Base-by-base conservation (phyloP, 768 basidiomycete genomes). In the Dendrothele bispora region DNA sequence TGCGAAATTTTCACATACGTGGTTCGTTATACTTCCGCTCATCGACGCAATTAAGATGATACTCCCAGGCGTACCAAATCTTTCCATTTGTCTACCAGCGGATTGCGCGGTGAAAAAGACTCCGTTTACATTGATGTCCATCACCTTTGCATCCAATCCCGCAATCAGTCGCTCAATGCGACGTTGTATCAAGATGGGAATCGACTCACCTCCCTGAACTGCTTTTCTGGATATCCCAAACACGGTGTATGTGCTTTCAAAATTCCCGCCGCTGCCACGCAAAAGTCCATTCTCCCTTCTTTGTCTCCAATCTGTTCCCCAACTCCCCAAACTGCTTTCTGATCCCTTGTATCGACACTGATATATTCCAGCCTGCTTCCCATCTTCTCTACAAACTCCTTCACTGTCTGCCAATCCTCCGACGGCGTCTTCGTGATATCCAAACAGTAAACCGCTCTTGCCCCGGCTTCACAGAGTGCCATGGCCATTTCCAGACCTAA, bases 401-500 rank as follows among this genome's bases (percentile, higher is more conserved):
- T 65, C n/a, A 82, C 80, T 52, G 70, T 70, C 35, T 59, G 51
- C 74, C 82, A 88, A 55, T 84, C 84, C 1, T 71, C 73, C 2
- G 80, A 80, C 0, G 87, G 80, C 30, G 62, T 61, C 34, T 60
- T 50, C 1, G 84, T 77, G 8, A 88, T 69, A 61, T 88, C 87
- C 11, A 86, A 66, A 59, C 84, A 86, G 62, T 88, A 88, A 15
- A 88, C 73, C 0, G 73, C 82, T 7, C 78, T 73, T 5, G 84
- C 85, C 27, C 88, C 88, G 12, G 80, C 83, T 67, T 91, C 89
- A 35, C 78, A 77, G 32, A 91, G 67, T 4, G 83, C 80, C 45
- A 90, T 67, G 28, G 86, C 86, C 83, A 87, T 85, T 67, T 92
- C 90, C 17, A 92, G 79, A 3, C 90, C 90, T 14, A 91, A 76